phyloP scores from a whole-genome alignment of 176 grass and related monocot species.

The Saccharum spontaneum region DNA sequence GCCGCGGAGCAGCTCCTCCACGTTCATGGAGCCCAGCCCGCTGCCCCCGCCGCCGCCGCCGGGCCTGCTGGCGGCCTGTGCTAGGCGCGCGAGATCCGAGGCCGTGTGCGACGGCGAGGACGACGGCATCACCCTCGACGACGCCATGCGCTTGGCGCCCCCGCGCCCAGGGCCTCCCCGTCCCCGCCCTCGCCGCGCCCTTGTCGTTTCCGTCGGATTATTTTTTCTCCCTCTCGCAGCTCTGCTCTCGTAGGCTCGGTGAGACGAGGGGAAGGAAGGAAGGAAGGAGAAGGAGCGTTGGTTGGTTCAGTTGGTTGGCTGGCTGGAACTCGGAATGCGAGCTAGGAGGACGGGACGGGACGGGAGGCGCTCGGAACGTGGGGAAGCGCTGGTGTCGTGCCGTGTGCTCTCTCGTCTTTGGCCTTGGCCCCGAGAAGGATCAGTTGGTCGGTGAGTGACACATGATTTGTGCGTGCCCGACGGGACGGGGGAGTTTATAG shows the following conservation, averaged over 20 bases:
- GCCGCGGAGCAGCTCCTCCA: constrained; percentile 81
- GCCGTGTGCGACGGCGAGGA: constrained; percentile 64
- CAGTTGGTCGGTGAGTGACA: background rate
- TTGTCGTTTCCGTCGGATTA: constrained; percentile 24
- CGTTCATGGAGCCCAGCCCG: constrained; percentile 78
- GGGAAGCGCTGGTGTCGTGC: constrained; percentile 5
- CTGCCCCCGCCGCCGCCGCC: constrained; percentile 20
- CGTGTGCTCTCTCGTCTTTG: background rate
- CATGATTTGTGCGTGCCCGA: constrained; percentile 11
- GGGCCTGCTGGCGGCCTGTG: constrained; percentile 36
- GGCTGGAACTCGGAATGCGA: constrained; percentile 20
- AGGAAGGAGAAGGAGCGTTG: background rate
- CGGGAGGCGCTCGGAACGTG: constrained; percentile 2
- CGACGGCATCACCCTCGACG: constrained; percentile 71
- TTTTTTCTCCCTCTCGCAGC: background rate
- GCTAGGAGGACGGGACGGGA: background rate
- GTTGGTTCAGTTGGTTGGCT: constrained; percentile 21
- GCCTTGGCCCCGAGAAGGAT: background rate
- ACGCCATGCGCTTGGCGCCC: constrained; percentile 46
- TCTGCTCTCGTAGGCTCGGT: background rate
- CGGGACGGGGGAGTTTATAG: constrained; percentile 13
- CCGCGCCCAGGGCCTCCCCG: constrained; percentile 28
- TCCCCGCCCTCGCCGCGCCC: constrained; percentile 17
- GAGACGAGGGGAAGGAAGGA: background rate
- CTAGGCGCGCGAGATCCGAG: constrained; percentile 71